A percentile compares a stretch with the other conserved stretches of the same genome.
Conservation (phyloP, 2,329 filamentous ascomycete genomes). For the Cordyceps farinosa region DNA sequence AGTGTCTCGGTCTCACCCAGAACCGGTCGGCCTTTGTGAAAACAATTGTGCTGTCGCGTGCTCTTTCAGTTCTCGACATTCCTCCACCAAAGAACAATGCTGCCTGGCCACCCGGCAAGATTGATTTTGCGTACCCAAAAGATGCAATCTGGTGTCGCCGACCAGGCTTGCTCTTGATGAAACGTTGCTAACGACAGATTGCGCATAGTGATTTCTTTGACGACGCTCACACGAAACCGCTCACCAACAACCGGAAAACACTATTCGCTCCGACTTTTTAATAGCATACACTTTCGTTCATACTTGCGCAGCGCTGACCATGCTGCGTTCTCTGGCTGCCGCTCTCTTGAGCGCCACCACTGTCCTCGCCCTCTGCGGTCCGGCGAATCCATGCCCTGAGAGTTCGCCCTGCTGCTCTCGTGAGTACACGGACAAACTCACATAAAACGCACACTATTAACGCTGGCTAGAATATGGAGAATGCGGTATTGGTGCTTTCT, state of each 20-base stretch:
- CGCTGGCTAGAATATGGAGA: conserved; percentile 71
- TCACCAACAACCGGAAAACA: background rate
- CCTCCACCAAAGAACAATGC: background rate
- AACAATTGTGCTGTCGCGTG: background rate
- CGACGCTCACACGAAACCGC: background rate
- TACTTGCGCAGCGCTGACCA: conserved; percentile 21
- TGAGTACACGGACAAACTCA: conserved; percentile 43
- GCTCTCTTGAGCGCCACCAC: conserved; percentile 33
- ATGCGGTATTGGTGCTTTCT: conserved; percentile 92
- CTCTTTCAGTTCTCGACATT: background rate
- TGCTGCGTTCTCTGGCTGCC: conserved; percentile 32
- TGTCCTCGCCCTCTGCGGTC: conserved; percentile 40
- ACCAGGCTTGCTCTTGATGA: background rate
- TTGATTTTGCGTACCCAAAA: background rate
- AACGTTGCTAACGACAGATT: background rate
- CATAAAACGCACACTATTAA: background rate
- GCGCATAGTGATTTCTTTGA: background rate
- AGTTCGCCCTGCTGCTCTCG: conserved; percentile 75
- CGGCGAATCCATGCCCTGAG: conserved; percentile 63
- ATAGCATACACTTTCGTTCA: background rate
- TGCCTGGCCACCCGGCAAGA: background rate
- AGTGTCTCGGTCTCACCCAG: conserved; percentile 4
- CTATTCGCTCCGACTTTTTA: background rate
- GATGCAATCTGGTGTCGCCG: background rate
- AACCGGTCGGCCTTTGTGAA: background rate